Percentiles rank a stretch among this genome's conserved stretches.
Conservation (phyloP, 2,329 filamentous ascomycete species). For the Cercospora sp. region DNA sequence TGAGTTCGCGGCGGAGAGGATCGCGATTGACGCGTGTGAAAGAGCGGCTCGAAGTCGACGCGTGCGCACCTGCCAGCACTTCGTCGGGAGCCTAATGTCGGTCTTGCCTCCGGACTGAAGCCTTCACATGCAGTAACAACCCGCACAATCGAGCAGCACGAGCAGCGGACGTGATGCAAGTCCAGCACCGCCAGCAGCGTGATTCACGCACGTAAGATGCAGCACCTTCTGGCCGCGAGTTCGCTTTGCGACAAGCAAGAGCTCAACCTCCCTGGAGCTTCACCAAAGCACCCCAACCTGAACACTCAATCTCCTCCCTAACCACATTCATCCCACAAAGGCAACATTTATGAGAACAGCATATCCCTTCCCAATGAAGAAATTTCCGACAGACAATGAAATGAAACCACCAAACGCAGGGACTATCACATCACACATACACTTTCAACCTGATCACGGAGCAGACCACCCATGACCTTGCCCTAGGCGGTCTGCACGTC, state of each 20-base stretch:
- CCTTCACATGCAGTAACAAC: not conserved
- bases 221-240: not conserved
- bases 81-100: not conserved
- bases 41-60: constrained; percentile 2
- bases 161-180: not conserved
- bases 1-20: not conserved
- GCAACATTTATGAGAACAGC: not conserved
- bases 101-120: not conserved
- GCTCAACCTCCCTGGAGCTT: not conserved
- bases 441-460: constrained; percentile 1
- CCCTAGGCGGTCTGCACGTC: not conserved
- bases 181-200: not conserved
- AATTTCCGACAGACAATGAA: not conserved
- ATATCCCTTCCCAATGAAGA: not conserved
- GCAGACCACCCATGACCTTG: not conserved
- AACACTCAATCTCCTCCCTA: not conserved
- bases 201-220: not conserved
- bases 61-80: not conserved
- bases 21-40: constrained; percentile 1
- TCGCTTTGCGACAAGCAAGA: not conserved
- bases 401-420: not conserved
- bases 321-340: not conserved
- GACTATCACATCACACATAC: not conserved
- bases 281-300: not conserved
- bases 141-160: not conserved